Conservation (phyloP, 2,329 filamentous ascomycete species). For the Sphaerostilbella broomeana region DNA sequence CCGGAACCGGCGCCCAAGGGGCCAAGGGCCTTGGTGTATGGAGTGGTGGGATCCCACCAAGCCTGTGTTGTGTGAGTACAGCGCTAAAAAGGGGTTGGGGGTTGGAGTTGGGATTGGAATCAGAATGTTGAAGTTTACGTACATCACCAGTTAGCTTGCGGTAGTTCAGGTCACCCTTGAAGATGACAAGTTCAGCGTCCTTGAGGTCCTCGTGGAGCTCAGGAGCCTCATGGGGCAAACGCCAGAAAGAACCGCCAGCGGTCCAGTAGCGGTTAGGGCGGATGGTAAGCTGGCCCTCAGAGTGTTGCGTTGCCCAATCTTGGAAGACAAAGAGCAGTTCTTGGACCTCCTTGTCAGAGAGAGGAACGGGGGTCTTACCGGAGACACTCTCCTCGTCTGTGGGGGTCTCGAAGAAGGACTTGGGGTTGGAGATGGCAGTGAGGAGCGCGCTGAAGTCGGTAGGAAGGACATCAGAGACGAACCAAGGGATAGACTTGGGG, state of each 20-base stretch:
- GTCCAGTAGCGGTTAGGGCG: conserved; percentile 92
- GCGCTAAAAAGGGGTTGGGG: too few relatives aligned
- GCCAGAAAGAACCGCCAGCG: conserved; percentile 79
- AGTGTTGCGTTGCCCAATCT: conserved; percentile 73
- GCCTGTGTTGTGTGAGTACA: conserved; percentile 20
- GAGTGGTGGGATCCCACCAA: conserved; percentile 77
- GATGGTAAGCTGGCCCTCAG: conserved; percentile 75
- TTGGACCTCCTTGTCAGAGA: conserved; percentile 60
- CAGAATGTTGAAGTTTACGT: too few relatives aligned
- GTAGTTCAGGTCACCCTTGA: conserved; percentile 98
- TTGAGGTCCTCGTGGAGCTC: conserved; percentile 71
- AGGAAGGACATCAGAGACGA: conserved; percentile 90
- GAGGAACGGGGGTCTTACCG: conserved; percentile 50
- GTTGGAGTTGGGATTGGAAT: too few relatives aligned
- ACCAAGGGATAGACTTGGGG: conserved; percentile 95
- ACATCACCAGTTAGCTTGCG: conserved; percentile 87
- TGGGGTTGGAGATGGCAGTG: conserved; percentile 68
- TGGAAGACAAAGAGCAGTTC: conserved; percentile 72
- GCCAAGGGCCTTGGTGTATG: conserved; percentile 78
- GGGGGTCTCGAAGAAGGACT: conserved; percentile 68
- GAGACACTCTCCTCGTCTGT: conserved; percentile 59
- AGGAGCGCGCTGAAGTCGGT: conserved; percentile 79
- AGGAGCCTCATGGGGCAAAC: conserved; percentile 62
- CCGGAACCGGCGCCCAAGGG: conserved; percentile 77
- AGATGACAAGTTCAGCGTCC: conserved; percentile 79